Evolutionary conservation across 2,329 filamentous ascomycete species (phyloP).

Genomic region (Ophiostoma ulmi): DNA sequence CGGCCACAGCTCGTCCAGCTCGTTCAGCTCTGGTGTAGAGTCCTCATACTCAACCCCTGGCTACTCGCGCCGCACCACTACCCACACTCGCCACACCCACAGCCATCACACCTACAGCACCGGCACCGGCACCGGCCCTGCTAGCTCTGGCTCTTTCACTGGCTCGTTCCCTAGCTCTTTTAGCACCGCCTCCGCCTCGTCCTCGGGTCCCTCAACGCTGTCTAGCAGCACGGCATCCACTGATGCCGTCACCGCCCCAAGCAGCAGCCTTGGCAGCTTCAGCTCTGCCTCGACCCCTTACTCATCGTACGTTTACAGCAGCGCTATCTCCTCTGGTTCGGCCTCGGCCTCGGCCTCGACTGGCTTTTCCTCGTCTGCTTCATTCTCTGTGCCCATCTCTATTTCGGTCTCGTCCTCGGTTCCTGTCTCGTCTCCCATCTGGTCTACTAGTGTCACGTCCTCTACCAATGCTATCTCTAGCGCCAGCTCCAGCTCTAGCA

Average conservation of each 20-base stretch:
- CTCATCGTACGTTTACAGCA: slow-evolving; percentile 13
- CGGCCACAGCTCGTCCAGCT: neutral
- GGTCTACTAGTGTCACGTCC: neutral
- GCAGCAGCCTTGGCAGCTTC: neutral
- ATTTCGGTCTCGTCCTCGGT: neutral
- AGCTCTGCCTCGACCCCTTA: slow-evolving; percentile 5
- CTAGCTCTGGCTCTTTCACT: neutral
- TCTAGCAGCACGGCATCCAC: neutral
- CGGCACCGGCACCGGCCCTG: neutral
- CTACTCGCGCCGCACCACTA: neutral
- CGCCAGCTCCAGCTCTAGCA: neutral
- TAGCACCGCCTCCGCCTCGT: neutral
- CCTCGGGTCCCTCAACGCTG: neutral
- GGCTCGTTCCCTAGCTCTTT: slow-evolving; percentile 12
- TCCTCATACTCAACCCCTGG: slow-evolving; percentile 13
- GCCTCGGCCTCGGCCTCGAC: neutral
- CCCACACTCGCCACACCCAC: neutral
- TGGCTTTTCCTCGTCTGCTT: neutral
- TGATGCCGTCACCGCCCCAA: neutral
- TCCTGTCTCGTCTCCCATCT: neutral
- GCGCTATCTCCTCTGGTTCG: neutral
- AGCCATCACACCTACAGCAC: slow-evolving; percentile 4
- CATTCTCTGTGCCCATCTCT: neutral
- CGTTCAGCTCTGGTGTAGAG: neutral
- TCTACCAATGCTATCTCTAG: neutral